These are phyloP conservation scores for Neofusicoccum laricinum DNA, from an alignment of 2,329 filamentous ascomycete species.

Conservation along the genomic window DNA sequence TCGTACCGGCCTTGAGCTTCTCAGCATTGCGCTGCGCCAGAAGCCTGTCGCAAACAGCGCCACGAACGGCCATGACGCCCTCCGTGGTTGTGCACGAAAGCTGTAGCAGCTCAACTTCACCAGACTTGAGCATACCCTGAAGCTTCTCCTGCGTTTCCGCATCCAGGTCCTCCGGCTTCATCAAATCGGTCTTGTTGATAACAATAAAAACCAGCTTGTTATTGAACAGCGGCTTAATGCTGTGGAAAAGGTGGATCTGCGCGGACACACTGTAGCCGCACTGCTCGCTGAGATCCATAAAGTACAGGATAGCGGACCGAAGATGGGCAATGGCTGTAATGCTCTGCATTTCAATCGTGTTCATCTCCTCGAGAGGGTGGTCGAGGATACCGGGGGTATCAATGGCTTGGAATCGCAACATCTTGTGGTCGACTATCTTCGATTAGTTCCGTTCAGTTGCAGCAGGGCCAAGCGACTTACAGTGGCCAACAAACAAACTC, in stretches of 20 bases:
- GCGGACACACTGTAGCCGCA: constrained; percentile 91
- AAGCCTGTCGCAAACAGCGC: constrained; percentile 87
- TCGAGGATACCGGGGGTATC: constrained; percentile 98
- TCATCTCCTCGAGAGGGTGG: constrained; percentile 98
- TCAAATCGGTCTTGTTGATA: constrained; percentile 97
- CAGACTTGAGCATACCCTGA: constrained; percentile 75
- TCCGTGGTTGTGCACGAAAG: constrained; percentile 94
- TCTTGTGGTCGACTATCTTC: constrained; percentile 87
- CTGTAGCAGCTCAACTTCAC: constrained; percentile 89
- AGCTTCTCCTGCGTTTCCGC: constrained; percentile 73
- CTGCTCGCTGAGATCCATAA: constrained; percentile 96
- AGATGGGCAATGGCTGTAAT: constrained; percentile 98
- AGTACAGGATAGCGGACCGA: constrained; percentile 91
- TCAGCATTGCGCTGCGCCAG: constrained; percentile 91
- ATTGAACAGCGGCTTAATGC: constrained; percentile 92
- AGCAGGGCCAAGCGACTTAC: neutral
- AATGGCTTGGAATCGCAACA: constrained; percentile 84
- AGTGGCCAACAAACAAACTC: constrained; percentile 94
- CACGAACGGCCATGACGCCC: constrained; percentile 91
- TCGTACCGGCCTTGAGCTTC: constrained; percentile 88
- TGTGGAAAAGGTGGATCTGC: constrained; percentile 93
- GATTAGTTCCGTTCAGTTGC: constrained; percentile 63
- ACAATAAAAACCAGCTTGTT: constrained; percentile 98
- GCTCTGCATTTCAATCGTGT: constrained; percentile 98
- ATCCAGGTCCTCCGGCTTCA: constrained; percentile 82